Evolutionary conservation across 2,329 filamentous ascomycete genomes (phyloP).

Genomic region (Chrysoporthe puriensis): DNA sequence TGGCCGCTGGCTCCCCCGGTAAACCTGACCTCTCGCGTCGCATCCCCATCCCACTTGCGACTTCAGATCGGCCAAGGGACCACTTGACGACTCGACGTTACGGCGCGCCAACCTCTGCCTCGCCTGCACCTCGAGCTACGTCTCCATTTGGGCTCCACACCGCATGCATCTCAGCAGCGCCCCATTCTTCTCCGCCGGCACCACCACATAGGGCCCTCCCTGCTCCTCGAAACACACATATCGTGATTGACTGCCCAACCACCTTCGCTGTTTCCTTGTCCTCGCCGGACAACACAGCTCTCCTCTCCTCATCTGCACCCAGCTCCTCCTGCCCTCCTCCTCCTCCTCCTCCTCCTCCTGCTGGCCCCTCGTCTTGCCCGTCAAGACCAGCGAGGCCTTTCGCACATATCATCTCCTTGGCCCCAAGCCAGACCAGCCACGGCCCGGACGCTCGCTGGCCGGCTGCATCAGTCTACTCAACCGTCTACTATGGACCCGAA

Average conservation of each 20-base stretch:
- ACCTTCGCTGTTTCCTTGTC: conserved; percentile 15
- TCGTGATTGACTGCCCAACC: conserved; percentile 29
- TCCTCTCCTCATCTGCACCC: conserved; percentile 11
- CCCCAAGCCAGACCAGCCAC: conserved; percentile 1
- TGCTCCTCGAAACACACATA: conserved; percentile 26
- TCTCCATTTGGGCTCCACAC: conserved; percentile 29
- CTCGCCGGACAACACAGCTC: conserved; percentile 19
- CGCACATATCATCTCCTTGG: not conserved
- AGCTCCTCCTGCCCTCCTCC: conserved; percentile 17
- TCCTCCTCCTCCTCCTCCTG: conserved; percentile 5
- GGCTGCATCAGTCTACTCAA: not conserved
- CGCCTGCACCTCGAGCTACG: conserved; percentile 26
- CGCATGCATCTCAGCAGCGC: conserved; percentile 25
- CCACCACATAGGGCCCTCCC: conserved; percentile 1
- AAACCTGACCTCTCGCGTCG: conserved; percentile 22
- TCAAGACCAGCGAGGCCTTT: not conserved
- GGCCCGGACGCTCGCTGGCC: conserved; percentile 12
- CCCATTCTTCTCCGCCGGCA: conserved; percentile 18
- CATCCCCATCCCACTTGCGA: conserved; percentile 16
- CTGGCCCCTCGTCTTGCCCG: not conserved
- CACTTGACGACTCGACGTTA: conserved; percentile 22
- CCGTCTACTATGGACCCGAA: conserved; percentile 52
- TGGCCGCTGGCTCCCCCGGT: conserved; percentile 19
- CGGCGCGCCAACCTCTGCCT: conserved; percentile 23
- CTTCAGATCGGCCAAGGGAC: conserved; percentile 20